Conservation (phyloP, 495 filamentous ascomycete genomes). For the Penicillium angulare region DNA sequence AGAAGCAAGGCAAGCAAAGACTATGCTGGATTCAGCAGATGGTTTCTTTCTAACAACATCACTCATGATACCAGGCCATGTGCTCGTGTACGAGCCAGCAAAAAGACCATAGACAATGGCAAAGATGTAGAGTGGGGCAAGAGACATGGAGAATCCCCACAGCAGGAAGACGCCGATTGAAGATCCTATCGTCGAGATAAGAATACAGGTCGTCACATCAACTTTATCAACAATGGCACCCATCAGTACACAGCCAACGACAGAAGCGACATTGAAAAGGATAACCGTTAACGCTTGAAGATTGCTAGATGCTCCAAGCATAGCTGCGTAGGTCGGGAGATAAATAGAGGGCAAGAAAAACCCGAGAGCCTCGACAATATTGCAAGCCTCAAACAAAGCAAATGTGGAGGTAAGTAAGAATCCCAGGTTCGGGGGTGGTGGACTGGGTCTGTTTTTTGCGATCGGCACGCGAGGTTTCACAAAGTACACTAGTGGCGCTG, state of each 20-base stretch:
- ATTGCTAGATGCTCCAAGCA: constrained; percentile 31
- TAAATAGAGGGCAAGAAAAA: constrained; percentile 62
- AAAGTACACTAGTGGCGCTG: constrained; percentile 52
- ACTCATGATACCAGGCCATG: constrained; percentile 58
- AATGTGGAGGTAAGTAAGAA: constrained; percentile 49
- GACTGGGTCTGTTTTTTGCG: not conserved
- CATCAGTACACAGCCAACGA: constrained; percentile 54
- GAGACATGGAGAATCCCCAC: constrained; percentile 57
- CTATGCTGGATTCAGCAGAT: constrained; percentile 47
- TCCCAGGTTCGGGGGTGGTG: constrained; percentile 23
- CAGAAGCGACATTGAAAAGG: constrained; percentile 49
- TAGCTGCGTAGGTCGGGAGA: constrained; percentile 53
- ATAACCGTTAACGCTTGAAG: constrained; percentile 42
- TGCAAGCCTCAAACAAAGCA: constrained; percentile 48
- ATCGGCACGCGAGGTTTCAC: constrained; percentile 29
- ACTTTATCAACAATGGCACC: constrained; percentile 54
- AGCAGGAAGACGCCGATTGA: constrained; percentile 56
- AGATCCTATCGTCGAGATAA: constrained; percentile 52
- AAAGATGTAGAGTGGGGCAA: constrained; percentile 57
- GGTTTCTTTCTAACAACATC: constrained; percentile 37
- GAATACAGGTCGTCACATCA: constrained; percentile 54
- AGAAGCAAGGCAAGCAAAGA: constrained; percentile 55
- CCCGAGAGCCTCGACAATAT: constrained; percentile 54
- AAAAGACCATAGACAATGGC: constrained; percentile 61
- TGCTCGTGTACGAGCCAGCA: constrained; percentile 54